Evolutionary conservation across 306 rosid genomes (phyloP), one percentile per base, ranked within the genome.

Genomic region (Morella rubra): DNA sequence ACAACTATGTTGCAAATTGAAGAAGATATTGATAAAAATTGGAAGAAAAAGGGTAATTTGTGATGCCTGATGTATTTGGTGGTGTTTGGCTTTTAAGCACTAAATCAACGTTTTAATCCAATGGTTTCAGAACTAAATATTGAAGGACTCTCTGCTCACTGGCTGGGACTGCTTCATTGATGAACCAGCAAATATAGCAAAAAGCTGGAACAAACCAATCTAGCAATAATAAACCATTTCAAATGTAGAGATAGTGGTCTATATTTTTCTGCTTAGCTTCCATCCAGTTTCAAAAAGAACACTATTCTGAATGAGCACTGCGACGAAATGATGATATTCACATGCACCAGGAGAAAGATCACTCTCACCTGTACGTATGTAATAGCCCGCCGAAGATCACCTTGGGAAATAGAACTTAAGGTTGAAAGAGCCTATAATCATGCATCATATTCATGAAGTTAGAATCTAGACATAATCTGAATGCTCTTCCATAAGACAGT

Each of bases 351-450:
- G 44, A 65, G 44, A 54, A 37, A 27, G 56, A 61, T 59, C 65
- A 68, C 49, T 50, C 82, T 80, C 77, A 85, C 98, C 97, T 95
- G 97, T 87, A 95, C 89, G 82, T 88, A 92, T 46, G 96, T 90
- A 82, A 95, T 92, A 74, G 97, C 97, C 80, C 99, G 91, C 66
- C 97, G 97, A 69, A 95, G 97, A 87, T 95, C 99, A 66, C 97
- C 99, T 78, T 92, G 92, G 76, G 99, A 95, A 72, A 92, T 95
- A 76, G 87, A 90, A 77, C 96, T 89, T 59, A 95, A 81, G 58
- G 93, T 87, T 74, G 97, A 88, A 77, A 90, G 93, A 81, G 88
- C 97, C 99, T 95, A 41, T 51, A 77, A 8, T 37, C 19, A 27
- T 44, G 61, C 58, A 76, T 62, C 15, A 84, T 58, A 27, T 69